Evolutionary conservation across 2,329 filamentous ascomycete genomes (phyloP).

Genomic region (Colletotrichum gigasporum): DNA sequence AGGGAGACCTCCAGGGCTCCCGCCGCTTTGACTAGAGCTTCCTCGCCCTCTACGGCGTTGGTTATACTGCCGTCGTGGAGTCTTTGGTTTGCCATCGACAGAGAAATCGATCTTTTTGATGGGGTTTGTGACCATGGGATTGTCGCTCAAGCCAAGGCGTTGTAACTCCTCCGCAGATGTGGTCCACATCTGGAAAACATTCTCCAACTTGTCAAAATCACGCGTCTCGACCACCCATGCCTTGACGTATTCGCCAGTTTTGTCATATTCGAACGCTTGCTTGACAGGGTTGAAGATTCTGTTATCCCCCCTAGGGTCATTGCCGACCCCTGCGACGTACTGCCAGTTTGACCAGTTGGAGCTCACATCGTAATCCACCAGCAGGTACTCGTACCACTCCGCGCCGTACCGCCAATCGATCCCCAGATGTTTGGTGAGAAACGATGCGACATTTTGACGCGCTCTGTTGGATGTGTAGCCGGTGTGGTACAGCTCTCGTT

Average conservation of each 20-base stretch:
- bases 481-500: conserved; percentile 77
- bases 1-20: background rate
- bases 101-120: conserved; percentile 72
- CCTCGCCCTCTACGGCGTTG: conserved; percentile 38
- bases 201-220: conserved; percentile 58
- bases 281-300: conserved; percentile 87
- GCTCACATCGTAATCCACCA: conserved; percentile 80
- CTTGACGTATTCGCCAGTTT: conserved; percentile 74
- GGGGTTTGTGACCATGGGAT: conserved; percentile 74
- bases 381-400: conserved; percentile 82
- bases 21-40: background rate
- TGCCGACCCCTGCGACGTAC: conserved; percentile 82
- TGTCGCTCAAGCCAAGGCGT: conserved; percentile 62
- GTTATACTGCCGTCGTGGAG: conserved; percentile 42
- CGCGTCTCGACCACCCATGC: conserved; percentile 77
- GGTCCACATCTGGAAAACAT: conserved; percentile 78
- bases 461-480: conserved; percentile 83
- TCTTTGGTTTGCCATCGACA: conserved; percentile 60
- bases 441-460: conserved; percentile 80
- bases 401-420: conserved; percentile 85
- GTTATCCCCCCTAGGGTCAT: conserved; percentile 76
- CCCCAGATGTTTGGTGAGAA: conserved; percentile 75
- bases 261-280: conserved; percentile 81
- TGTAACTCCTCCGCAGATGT: conserved; percentile 67
- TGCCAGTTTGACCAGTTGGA: conserved; percentile 89